Conservation (phyloP, 306 rosid genomes). For the Cajanus cajan region DNA sequence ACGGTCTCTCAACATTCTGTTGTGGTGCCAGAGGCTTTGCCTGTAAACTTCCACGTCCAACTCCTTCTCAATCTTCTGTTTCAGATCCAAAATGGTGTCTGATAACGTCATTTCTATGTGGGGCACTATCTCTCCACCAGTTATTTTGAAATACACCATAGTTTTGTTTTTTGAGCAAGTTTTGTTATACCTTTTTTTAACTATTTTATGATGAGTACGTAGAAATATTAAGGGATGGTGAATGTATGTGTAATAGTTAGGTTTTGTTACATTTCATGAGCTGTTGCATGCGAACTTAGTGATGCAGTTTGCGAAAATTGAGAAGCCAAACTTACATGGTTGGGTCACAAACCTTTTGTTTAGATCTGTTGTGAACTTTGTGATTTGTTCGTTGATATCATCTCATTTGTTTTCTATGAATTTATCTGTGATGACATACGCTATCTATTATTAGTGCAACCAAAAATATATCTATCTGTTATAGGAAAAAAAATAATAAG, state of each 20-base stretch:
- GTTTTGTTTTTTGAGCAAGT: neutral
- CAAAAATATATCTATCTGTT: too few species aligned
- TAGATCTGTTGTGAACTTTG: constrained; percentile 11
- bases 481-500: too few species aligned
- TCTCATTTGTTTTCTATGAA: constrained; percentile 19
- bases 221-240: neutral
- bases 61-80: constrained; percentile 20
- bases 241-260: constrained; percentile 10
- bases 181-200: neutral
- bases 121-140: constrained; percentile 34
- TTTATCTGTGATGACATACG: neutral
- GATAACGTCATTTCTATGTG: neutral
- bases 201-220: neutral
- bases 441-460: too few species aligned
- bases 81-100: constrained; percentile 27
- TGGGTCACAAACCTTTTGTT: constrained; percentile 30
- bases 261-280: neutral
- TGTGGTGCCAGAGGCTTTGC: constrained; percentile 33
- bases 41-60: constrained; percentile 22
- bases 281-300: constrained; percentile 11
- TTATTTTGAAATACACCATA: constrained; percentile 20
- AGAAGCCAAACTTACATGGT: constrained; percentile 27
- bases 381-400: constrained; percentile 25
- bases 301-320: neutral
- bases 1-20: neutral